Percentiles rank a stretch among this genome's conserved stretches.
These are phyloP conservation scores for Thalassiosira mediterranea DNA, from an alignment of 352 stramenopile species.

Conservation along the genomic window DNA sequence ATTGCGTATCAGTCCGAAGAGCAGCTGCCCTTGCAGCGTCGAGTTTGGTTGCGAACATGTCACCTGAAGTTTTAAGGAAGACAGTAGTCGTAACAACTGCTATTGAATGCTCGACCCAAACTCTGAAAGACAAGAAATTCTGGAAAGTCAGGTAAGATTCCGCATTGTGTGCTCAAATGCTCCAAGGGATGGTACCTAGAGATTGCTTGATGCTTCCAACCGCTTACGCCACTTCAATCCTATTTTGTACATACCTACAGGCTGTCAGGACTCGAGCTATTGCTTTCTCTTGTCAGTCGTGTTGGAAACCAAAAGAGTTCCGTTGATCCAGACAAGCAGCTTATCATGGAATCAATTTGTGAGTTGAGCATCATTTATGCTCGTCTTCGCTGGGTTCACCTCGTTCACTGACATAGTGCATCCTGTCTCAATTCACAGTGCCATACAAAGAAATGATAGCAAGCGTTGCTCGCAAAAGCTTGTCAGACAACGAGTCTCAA, in stretches of 20 bases:
- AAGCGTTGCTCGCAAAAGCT: conserved; percentile 44
- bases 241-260: no score
- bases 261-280: conserved; percentile 60
- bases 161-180: no score
- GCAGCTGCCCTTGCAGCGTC: conserved; percentile 53
- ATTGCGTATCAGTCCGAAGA: no score
- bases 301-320: conserved; percentile 37
- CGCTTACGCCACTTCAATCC: no score
- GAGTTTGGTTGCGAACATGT: conserved; percentile 52
- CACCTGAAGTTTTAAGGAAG: conserved; percentile 44
- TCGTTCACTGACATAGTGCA: no score
- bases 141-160: conserved; percentile 79
- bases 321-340: conserved; percentile 40
- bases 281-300: conserved; percentile 68
- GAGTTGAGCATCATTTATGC: no score
- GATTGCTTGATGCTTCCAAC: no score
- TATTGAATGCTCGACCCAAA: conserved; percentile 50
- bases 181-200: no score
- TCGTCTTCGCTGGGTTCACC: no score
- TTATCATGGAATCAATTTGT: conserved; percentile 73
- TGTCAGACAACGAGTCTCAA: conserved; percentile 71
- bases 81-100: conserved; percentile 47
- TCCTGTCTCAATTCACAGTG: no score
- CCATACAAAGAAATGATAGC: conserved; percentile 81
- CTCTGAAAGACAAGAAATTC: conserved; percentile 80